Base-by-base conservation (phyloP, 2,329 filamentous ascomycete species). In the Apiospora kogelbergensis region DNA sequence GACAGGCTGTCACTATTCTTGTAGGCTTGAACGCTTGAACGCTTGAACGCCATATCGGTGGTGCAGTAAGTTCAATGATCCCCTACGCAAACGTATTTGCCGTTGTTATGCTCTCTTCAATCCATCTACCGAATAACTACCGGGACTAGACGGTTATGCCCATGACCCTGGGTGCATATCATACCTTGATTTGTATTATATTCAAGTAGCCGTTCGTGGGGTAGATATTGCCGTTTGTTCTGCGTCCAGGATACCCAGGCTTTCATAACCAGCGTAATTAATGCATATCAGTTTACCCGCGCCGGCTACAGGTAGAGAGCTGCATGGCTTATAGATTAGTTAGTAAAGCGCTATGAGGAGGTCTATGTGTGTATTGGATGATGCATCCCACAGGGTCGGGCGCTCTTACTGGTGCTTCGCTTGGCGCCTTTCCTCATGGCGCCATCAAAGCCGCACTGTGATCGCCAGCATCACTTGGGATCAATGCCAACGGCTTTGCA, bases 171-270 rank as follows among this genome's bases (percentile, higher is more conserved):
- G 53, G 7, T 30, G 53, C 9, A 4, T 20, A 60, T 60, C 53
- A 60, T 37, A 60, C 53, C 53, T 37, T 33, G 53, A 37, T 37
- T 60, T 60, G 53, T 60, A 37, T 60, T 37, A 20, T 6, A 37
- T 37, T 60, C 30, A 37, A 60, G 53, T 60, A 60, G 17, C 53
- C 33, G 53, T 60, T 60, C 53, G 53, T 60, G 53, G 53, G 53
- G 53, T 60, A 60, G 9, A 11, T 5, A 30, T 60, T 60, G 30
- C 26, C 11, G 6, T 37, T 60, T 60, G 30, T 60, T 60, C 53
- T 30, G 53, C 17, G 53, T 9, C 53, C 53, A 60, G 53, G 53
- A 37, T 60, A 60, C 30, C 53, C 53, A 60, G 53, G 53, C 53
- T 60, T 22, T 20, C 26, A 37, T 37, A n/a, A 60, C 30, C 53